A percentile compares a stretch with the other conserved stretches of the same genome.
phyloP scores from a whole-genome alignment of 164 flowering plant species.

The Umbilicus rupestris region DNA sequence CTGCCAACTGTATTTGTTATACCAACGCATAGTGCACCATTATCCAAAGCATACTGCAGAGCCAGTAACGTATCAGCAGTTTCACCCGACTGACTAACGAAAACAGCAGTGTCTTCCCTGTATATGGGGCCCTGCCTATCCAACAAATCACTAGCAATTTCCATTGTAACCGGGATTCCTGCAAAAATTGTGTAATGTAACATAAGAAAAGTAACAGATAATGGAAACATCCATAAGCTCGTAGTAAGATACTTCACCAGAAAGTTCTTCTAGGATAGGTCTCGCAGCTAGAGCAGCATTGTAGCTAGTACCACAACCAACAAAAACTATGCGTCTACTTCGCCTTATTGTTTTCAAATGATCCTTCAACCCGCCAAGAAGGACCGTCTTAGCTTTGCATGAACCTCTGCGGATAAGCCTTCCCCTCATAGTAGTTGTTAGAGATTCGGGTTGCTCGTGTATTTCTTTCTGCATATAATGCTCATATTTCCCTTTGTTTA shows the following conservation, averaged over 20 bases:
- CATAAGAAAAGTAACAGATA: slow-evolving; percentile 1
- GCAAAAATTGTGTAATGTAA: neutral
- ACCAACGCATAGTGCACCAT: slow-evolving; percentile 97
- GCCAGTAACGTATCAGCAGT: slow-evolving; percentile 93
- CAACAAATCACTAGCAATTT: slow-evolving; percentile 88
- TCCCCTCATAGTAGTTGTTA: slow-evolving; percentile 94
- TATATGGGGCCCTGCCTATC: slow-evolving; percentile 94
- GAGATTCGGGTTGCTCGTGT: slow-evolving; percentile 92
- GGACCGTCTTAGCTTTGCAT: slow-evolving; percentile 66
- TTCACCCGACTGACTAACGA: slow-evolving; percentile 99
- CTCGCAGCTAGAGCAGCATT: slow-evolving; percentile 96
- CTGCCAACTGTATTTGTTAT: slow-evolving; percentile 96
- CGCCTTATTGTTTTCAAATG: slow-evolving; percentile 86
- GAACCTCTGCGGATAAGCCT: slow-evolving; percentile 86
- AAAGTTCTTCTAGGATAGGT: slow-evolving; percentile 74
- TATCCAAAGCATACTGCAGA: slow-evolving; percentile 73
- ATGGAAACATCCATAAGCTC: neutral
- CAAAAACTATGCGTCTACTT: slow-evolving; percentile 81
- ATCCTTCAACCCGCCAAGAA: slow-evolving; percentile 91
- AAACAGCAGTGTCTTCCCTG: slow-evolving; percentile 94
- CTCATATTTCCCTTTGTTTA: slow-evolving; percentile 86
- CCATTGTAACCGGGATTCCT: slow-evolving; percentile 95
- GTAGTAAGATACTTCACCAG: slow-evolving; percentile 7
- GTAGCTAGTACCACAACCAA: slow-evolving; percentile 99
- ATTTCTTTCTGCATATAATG: slow-evolving; percentile 99